phyloP scores from a whole-genome alignment of 2,329 filamentous ascomycete genomes.

The Botrytis sinoallii region DNA sequence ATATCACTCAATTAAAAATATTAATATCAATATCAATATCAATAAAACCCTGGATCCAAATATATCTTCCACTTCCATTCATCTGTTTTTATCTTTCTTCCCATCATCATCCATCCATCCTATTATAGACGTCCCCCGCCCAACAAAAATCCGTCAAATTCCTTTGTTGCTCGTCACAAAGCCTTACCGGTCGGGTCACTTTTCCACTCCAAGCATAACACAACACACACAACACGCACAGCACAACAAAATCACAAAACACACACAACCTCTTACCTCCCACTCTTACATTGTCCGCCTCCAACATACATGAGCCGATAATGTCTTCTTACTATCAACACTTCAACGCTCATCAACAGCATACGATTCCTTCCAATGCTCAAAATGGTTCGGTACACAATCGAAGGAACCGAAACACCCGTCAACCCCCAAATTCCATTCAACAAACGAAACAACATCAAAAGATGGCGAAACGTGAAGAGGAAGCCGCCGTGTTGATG shows the following conservation, averaged over 20 bases:
- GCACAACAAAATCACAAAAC: background rate
- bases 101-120: background rate
- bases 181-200: slow-evolving; percentile 14
- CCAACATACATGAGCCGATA: slow-evolving; percentile 38
- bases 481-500: slow-evolving; percentile 73
- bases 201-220: background rate
- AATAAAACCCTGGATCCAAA: background rate
- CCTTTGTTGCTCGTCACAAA: slow-evolving; percentile 17
- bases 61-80: background rate
- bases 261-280: background rate
- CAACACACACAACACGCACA: background rate
- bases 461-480: slow-evolving; percentile 81
- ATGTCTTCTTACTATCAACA: slow-evolving; percentile 64
- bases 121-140: background rate
- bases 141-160: slow-evolving; percentile 3
- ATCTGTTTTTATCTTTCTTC: background rate
- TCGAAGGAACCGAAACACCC: slow-evolving; percentile 79
- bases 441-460: slow-evolving; percentile 69
- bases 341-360: slow-evolving; percentile 54
- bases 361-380: slow-evolving; percentile 52
- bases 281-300: slow-evolving; percentile 4
- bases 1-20: background rate
- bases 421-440: slow-evolving; percentile 69
- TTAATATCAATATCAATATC: background rate
- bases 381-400: slow-evolving; percentile 58